Conservation (phyloP, 208 protist species). For the Blechomonas ayalai region DNA sequence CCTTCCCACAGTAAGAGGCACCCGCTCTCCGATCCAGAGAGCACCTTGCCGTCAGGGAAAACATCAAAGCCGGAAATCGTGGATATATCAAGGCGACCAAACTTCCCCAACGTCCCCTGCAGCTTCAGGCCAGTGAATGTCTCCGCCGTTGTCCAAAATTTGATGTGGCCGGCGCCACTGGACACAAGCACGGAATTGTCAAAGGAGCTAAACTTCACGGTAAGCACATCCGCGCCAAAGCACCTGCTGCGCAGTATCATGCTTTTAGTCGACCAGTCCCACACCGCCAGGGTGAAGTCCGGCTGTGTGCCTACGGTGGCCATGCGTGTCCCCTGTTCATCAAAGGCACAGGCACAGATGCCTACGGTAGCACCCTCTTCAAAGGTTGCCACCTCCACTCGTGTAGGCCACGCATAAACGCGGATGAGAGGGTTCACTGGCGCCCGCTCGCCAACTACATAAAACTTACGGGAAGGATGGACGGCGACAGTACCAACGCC, state of each 20-base stretch:
- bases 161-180: slow-evolving; percentile 94
- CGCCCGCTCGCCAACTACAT: slow-evolving; percentile 83
- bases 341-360: slow-evolving; percentile 88
- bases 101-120: slow-evolving; percentile 95
- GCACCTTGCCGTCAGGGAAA: slow-evolving; percentile 92
- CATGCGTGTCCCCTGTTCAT: slow-evolving; percentile 76
- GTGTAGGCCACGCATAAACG: slow-evolving; percentile 79
- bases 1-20: slow-evolving; percentile 96
- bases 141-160: slow-evolving; percentile 97
- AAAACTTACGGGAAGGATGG: slow-evolving; percentile 56
- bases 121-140: slow-evolving; percentile 98
- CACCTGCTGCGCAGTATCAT: slow-evolving; percentile 95
- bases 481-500: slow-evolving; percentile 57
- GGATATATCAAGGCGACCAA: slow-evolving; percentile 95
- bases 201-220: slow-evolving; percentile 89
- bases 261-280: slow-evolving; percentile 88
- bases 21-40: slow-evolving; percentile 93
- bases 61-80: slow-evolving; percentile 92
- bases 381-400: slow-evolving; percentile 47
- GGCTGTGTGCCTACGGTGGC: slow-evolving; percentile 92
- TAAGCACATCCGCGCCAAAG: slow-evolving; percentile 93
- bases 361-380: slow-evolving; percentile 69
- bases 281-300: slow-evolving; percentile 95
- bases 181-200: slow-evolving; percentile 91
- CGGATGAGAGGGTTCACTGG: slow-evolving; percentile 45